Base-by-base conservation (phyloP, 352 stramenopile species). In the Phytophthora brassicae region DNA sequence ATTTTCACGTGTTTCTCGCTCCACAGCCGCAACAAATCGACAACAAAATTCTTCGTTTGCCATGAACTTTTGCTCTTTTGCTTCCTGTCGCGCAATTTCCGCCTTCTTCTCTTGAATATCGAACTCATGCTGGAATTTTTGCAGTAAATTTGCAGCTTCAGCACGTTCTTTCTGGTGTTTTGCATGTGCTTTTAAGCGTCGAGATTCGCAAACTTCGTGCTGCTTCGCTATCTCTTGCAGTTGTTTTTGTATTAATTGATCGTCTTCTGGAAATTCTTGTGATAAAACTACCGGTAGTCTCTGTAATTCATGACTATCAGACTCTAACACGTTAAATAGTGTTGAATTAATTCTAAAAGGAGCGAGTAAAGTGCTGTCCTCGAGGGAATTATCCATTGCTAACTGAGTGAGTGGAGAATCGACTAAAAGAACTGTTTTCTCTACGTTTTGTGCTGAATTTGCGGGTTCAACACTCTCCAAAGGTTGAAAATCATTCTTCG, bases 91-190 rank as follows among this genome's bases (percentile, higher is more conserved):
- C 39, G 49, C 28, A 16, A 33, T 33, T 6, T 51, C 65, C 6
- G 35, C 42, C 1, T 38, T 23, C 38, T 9, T 60, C 38, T 72
- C 65, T 46, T 69, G 59, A 16, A 22, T 29, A 16, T 68, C 43
- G 23, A 66, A 59, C 19, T 66, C 65, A 17, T 66, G 26, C 31
- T 77, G 46, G 22, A 77, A 52, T 26, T 45, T 38, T 3, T 43
- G 33, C 4, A 77, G 38, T 16, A 63, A 48, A 19, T 38, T 17
- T 3, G 43, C 56, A 16, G 69, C 29, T 13, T 71, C 51, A 2
- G 51, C 29, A 11, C 46, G 53, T 50, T 64, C 53, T 17, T 65
- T 65, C 23, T 59, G 43, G 14, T 51, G 47, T 46, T 14, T 46
- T 12, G 39, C 29, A 13, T 73, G 54, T 3, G 28, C 11, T 33